phyloP scores from a whole-genome alignment of 2,329 filamentous ascomycete genomes.

The Xylariaceae sp. region DNA sequence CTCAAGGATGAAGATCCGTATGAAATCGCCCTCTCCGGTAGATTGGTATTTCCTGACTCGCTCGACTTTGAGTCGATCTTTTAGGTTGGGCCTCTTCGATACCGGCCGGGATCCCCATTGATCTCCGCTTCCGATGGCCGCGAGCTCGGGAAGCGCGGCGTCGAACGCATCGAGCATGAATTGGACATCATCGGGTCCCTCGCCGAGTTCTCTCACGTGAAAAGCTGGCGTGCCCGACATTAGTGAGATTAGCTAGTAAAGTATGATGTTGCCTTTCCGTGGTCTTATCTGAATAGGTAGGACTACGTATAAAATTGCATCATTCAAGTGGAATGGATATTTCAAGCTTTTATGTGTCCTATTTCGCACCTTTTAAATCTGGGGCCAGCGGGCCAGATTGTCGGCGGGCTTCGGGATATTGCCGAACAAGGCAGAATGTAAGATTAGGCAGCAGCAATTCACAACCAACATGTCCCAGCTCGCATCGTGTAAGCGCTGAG shows the following conservation, averaged over 20 bases:
- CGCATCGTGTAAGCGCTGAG: too few species aligned
- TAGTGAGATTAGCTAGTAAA: neutral
- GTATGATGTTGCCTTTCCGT: neutral
- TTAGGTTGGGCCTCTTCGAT: too few species aligned
- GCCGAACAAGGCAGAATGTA: too few species aligned
- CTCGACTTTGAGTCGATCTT: conserved; percentile 1
- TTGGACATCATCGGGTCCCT: conserved; percentile 9
- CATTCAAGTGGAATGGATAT: too few species aligned
- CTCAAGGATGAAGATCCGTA: conserved; percentile 19
- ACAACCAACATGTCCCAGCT: too few species aligned
- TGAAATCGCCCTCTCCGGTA: conserved; percentile 12
- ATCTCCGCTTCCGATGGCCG: conserved; percentile 15
- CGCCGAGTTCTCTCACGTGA: conserved; percentile 8
- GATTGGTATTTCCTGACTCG: conserved; percentile 7
- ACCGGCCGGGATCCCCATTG: conserved; percentile 19
- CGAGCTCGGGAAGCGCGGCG: conserved; percentile 16
- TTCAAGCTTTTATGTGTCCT: too few species aligned
- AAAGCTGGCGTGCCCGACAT: conserved; percentile 12
- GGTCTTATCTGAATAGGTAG: neutral
- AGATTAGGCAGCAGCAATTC: too few species aligned
- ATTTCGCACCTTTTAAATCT: too few species aligned
- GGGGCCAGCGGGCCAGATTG: too few species aligned
- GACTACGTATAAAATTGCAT: too few species aligned
- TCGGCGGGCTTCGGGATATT: too few species aligned
- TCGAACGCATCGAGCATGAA: conserved; percentile 20